Evolutionary conservation across 176 grass and related monocot species (phyloP), one percentile per base, ranked within the genome.

Genomic region (Areca catechu): DNA sequence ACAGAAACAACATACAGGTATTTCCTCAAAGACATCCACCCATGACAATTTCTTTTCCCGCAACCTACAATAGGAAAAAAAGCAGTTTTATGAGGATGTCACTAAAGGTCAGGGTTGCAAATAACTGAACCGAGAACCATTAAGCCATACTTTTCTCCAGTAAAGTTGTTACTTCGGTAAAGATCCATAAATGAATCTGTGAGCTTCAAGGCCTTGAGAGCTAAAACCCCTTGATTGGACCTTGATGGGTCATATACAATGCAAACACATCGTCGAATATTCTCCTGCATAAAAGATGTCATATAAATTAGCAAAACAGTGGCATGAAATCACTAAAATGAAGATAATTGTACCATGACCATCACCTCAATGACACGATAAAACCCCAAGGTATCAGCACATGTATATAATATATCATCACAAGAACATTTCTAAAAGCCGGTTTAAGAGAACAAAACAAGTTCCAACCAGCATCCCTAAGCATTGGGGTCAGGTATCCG

Each of bases 151-250:
- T 92, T 98, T 72, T 98, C 93, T 59, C 93, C 93, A 61, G 78
- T 89, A 69, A 98, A 89, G 66, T 80, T 86, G 62, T 92, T 85
- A 64, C 50, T 89, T 20, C 87, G 86, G 70, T 98, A 80, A 54
- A 98, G 87, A 60, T 98, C 88, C 88, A 98, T 98, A 77, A 98
- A 98, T 65, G 87, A 92, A 76, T 98, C 93, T 43, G 84, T 80
- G 6, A 98, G 88, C 53, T 87, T 98, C 54, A 98, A 61, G 47
- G 93, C 93, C 74, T 98, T 98, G 54, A 98, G 93, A 80, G 93
- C 93, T 80, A 97, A 58, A 37, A 92, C 87, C 60, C 93, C 93
- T 75, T 92, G 93, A 78, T 78, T 88, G 48, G 87, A 91, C 58
- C 76, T 92, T 75, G 93, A 97, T 54, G 93, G 93, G 27, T 97